These are phyloP conservation scores for Plantago elongata DNA, from an alignment of 257 asterid species.

Conservation along the genomic window DNA sequence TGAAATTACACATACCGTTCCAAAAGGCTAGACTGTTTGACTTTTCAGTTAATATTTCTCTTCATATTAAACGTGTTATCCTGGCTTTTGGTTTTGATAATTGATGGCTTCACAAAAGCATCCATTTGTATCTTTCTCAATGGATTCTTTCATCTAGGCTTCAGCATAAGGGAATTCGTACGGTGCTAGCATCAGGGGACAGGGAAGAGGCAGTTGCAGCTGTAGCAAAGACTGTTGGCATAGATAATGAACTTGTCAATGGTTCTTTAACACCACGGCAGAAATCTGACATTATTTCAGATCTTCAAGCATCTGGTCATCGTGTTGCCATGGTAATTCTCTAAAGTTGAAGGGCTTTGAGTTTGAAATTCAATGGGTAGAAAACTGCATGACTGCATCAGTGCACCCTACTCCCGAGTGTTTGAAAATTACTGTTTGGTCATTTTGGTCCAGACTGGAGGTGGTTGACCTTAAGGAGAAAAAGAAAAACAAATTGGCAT, in stretches of 20 bases:
- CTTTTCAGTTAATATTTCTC: too few species aligned
- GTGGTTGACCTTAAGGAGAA: too few species aligned
- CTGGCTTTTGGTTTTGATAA: conserved; percentile 17
- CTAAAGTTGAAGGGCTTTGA: neutral
- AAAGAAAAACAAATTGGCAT: too few species aligned
- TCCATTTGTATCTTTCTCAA: conserved; percentile 9
- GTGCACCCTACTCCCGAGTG: neutral
- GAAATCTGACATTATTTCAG: conserved; percentile 66
- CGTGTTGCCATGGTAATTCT: conserved; percentile 80
- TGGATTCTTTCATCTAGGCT: conserved; percentile 48
- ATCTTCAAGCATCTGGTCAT: conserved; percentile 81
- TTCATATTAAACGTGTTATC: conserved; percentile 3
- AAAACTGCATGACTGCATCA: conserved; percentile 5
- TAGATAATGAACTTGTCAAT: conserved; percentile 58
- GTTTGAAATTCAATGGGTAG: neutral
- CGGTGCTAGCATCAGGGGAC: conserved; percentile 91
- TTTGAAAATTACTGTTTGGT: too few species aligned
- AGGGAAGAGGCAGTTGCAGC: conserved; percentile 99
- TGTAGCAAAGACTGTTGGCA: conserved; percentile 71
- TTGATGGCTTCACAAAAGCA: neutral
- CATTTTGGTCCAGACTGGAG: too few species aligned
- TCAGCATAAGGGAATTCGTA: conserved; percentile 70
- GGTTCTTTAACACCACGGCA: conserved; percentile 82
- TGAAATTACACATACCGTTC: too few species aligned
- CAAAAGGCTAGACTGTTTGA: too few species aligned